Percentiles rank a stretch among this genome's conserved stretches.
Conservation (phyloP, 169 alveolate species). For the Nephromyces sp. region DNA sequence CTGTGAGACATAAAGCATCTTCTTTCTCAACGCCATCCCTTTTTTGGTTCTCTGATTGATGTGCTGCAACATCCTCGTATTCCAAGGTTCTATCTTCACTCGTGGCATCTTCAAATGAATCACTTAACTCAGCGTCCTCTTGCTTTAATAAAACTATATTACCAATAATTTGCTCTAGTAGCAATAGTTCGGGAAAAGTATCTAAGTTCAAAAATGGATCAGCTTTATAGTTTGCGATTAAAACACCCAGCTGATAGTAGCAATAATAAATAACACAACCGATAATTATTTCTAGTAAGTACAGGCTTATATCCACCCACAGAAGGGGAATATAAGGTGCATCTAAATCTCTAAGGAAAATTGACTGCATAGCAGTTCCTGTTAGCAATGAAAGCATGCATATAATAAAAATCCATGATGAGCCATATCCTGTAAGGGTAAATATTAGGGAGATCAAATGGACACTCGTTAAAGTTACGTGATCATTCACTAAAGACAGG, state of each 20-base stretch:
- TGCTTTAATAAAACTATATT: no score
- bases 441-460: conserved; percentile 37
- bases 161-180: conserved; percentile 37
- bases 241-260: conserved; percentile 38
- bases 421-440: conserved; percentile 45
- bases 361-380: conserved; percentile 33
- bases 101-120: no score
- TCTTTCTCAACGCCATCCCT: no score
- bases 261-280: conserved; percentile 39
- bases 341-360: conserved; percentile 1
- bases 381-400: conserved; percentile 21
- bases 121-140: no score
- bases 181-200: conserved; percentile 36
- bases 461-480: conserved; percentile 33
- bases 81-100: no score
- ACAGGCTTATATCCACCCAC: conserved; percentile 35
- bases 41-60: no score
- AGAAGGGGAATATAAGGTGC: background rate
- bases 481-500: conserved; percentile 25
- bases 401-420: conserved; percentile 33
- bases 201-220: conserved; percentile 42
- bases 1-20: no score
- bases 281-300: conserved; percentile 33
- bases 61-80: no score
- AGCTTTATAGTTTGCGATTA: conserved; percentile 35